Conservation (phyloP, 2,329 filamentous ascomycete genomes). For the Celoporthe dispersa region DNA sequence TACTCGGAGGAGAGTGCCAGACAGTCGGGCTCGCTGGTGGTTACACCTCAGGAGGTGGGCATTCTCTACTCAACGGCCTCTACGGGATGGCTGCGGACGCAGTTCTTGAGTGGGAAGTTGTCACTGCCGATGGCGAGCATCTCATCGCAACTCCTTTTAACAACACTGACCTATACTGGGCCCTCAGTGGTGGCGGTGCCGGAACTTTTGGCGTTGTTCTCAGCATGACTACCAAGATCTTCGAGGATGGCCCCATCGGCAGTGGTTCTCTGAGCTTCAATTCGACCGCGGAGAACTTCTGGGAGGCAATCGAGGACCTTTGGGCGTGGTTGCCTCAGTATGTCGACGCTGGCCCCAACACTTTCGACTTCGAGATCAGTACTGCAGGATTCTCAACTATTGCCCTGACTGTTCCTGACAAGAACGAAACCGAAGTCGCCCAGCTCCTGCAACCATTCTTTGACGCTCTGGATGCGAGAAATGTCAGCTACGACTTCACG, state of each 20-base stretch:
- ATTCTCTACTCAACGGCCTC: conserved; percentile 48
- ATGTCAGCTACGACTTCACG: not conserved
- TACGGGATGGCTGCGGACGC: conserved; percentile 35
- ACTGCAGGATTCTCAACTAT: not conserved
- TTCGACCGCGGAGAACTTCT: not conserved
- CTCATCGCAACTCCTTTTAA: not conserved
- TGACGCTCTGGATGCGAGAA: not conserved
- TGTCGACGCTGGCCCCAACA: not conserved
- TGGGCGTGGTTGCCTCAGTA: not conserved
- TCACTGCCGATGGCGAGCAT: not conserved
- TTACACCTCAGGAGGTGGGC: conserved; percentile 60
- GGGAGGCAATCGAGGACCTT: conserved; percentile 3
- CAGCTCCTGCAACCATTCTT: not conserved
- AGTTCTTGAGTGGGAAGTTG: not conserved
- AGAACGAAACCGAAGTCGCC: not conserved
- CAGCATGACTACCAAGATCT: conserved; percentile 52
- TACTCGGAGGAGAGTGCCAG: conserved; percentile 53
- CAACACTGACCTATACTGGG: conserved; percentile 60
- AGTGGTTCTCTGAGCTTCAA: not conserved
- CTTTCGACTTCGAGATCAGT: not conserved
- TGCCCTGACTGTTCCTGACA: not conserved
- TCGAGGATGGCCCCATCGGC: conserved; percentile 38
- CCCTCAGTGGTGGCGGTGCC: conserved; percentile 54
- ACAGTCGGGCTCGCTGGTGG: conserved; percentile 59
- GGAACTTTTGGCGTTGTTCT: conserved; percentile 58